Conservation (phyloP, 257 asterid species). For the Cynanchum wilfordii region DNA sequence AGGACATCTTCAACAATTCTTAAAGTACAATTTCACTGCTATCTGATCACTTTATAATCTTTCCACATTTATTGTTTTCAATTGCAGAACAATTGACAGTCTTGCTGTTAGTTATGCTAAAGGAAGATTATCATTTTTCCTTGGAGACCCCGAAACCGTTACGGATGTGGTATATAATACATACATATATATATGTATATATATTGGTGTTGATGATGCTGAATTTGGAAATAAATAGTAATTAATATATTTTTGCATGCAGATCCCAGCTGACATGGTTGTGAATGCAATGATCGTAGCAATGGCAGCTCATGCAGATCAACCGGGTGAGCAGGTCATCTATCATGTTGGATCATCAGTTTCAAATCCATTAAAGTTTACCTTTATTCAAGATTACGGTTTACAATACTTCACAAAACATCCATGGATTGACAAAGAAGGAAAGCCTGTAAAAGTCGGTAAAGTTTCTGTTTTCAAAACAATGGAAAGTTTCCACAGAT, state of each 20-base stretch:
- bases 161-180: conserved; percentile 56
- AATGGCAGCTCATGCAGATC: conserved; percentile 51
- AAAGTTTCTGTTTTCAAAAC: conserved; percentile 42
- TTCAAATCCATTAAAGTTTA: conserved; percentile 51
- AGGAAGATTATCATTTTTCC: conserved; percentile 64
- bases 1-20: no score
- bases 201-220: no score
- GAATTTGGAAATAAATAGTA: neutral
- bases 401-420: conserved; percentile 46
- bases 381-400: conserved; percentile 40
- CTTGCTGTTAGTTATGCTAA: conserved; percentile 79
- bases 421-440: conserved; percentile 79
- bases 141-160: conserved; percentile 51
- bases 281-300: conserved; percentile 84
- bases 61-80: neutral
- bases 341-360: conserved; percentile 79
- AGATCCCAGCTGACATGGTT: conserved; percentile 98
- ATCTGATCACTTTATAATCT: neutral
- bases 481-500: conserved; percentile 60
- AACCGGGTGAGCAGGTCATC: conserved; percentile 33
- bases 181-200: conserved; percentile 17
- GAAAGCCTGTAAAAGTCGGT: conserved; percentile 66
- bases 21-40: no score
- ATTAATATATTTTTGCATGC: neutral
- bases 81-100: conserved; percentile 78